Percentiles rank a stretch among this genome's conserved stretches.
Evolutionary conservation across 345 rosid species (phyloP).

Genomic region (Pistacia integerrima): DNA sequence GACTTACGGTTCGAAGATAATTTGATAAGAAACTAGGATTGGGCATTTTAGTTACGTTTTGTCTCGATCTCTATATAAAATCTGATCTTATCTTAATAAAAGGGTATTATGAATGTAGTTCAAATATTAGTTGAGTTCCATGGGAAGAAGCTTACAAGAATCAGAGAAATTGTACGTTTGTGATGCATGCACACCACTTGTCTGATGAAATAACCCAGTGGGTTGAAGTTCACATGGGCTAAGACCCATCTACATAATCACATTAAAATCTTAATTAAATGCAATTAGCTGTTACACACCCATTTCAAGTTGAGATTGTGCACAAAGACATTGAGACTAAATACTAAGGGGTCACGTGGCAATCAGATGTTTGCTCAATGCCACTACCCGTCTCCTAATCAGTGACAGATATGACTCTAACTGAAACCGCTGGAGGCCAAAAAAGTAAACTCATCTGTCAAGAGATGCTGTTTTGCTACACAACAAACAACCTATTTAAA

Average conservation of each 20-base stretch:
- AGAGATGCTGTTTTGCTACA: conserved; percentile 7
- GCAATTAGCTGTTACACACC: background rate
- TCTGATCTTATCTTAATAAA: no score
- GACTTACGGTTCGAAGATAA: no score
- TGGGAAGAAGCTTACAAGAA: background rate
- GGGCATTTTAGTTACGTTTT: no score
- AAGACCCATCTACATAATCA: no score
- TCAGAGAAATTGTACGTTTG: background rate
- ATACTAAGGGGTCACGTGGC: conserved; percentile 5
- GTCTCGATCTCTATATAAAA: no score
- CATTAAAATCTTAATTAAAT: conserved; percentile 3
- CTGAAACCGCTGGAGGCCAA: conserved; percentile 5
- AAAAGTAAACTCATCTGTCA: background rate
- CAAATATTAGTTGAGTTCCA: background rate
- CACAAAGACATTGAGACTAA: no score
- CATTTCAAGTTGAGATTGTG: no score
- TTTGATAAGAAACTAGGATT: no score
- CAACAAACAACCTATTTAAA: background rate
- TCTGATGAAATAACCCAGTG: background rate
- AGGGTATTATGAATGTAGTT: background rate
- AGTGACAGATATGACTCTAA: conserved; percentile 1
- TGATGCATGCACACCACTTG: conserved; percentile 20
- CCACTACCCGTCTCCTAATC: background rate
- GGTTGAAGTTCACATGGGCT: conserved; percentile 1
- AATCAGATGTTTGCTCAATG: background rate